A percentile compares a stretch with the other conserved stretches of the same genome.
phyloP scores from a whole-genome alignment of 768 basidiomycete genomes.

The Cystofilobasidium ferigula region DNA sequence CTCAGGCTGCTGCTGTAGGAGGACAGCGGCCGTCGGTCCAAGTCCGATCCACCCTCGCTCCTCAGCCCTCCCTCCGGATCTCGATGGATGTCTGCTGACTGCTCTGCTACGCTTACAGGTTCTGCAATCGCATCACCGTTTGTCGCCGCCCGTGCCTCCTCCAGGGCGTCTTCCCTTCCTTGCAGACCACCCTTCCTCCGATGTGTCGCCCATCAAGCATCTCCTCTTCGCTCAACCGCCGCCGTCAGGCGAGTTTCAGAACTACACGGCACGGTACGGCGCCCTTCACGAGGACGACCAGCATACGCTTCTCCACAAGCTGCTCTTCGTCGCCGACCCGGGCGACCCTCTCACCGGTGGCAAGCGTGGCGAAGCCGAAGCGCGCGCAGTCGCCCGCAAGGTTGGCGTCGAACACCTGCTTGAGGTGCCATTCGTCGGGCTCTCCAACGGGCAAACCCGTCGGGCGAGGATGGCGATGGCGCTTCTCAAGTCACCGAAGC shows the following conservation, averaged over 20 bases:
- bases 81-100: neutral
- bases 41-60: too few relatives aligned
- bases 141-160: conserved; percentile 15
- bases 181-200: neutral
- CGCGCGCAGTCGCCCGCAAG: conserved; percentile 48
- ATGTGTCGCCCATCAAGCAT: conserved; percentile 49
- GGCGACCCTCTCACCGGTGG: conserved; percentile 6
- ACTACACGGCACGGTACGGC: conserved; percentile 86
- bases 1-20: neutral
- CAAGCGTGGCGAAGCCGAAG: conserved; percentile 30
- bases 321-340: conserved; percentile 13
- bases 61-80: conserved; percentile 39
- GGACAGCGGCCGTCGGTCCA: too few relatives aligned
- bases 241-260: conserved; percentile 60
- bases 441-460: conserved; percentile 87
- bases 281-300: conserved; percentile 75
- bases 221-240: conserved; percentile 31
- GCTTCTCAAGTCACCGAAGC: conserved; percentile 55
- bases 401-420: conserved; percentile 56
- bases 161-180: conserved; percentile 25
- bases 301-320: conserved; percentile 53
- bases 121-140: conserved; percentile 12
- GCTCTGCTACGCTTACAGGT: conserved; percentile 3
- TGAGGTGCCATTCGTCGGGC: conserved; percentile 69
- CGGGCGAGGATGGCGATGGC: conserved; percentile 72